Conservation (phyloP, 106 monocot genomes). For the Phalaenopsis equestris region DNA sequence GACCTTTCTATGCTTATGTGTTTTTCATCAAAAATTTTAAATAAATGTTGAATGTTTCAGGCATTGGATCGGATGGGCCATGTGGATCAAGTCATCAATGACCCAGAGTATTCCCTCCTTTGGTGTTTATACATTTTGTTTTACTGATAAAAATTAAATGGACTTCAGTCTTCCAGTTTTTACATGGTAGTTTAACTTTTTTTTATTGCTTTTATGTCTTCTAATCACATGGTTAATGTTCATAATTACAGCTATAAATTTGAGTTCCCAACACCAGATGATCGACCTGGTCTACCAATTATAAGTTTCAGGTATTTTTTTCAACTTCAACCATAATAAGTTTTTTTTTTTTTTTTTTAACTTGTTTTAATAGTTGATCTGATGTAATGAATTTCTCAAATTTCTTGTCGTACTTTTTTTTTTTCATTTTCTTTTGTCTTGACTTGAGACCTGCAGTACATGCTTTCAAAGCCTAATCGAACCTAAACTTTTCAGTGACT, state of each 20-base stretch:
- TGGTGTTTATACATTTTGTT: constrained; percentile 8
- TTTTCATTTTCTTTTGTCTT: background rate
- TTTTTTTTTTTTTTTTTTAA: background rate
- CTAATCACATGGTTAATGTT: constrained; percentile 2
- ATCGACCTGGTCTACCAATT: constrained; percentile 89
- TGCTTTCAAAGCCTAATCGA: background rate
- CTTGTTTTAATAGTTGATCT: background rate
- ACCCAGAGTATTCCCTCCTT: constrained; percentile 73
- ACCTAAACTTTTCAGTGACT: background rate
- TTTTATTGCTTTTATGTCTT: background rate
- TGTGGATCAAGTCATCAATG: constrained; percentile 84
- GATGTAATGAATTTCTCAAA: background rate
- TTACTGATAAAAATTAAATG: background rate
- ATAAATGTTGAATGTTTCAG: constrained; percentile 21
- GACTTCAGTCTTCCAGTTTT: constrained; percentile 7
- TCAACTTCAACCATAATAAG: background rate
- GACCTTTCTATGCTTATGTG: background rate
- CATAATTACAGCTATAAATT: constrained; percentile 77
- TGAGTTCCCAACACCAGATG: constrained; percentile 99
- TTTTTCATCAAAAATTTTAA: background rate
- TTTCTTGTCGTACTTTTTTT: background rate
- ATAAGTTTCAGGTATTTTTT: constrained; percentile 89
- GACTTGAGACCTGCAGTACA: background rate
- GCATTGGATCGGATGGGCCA: constrained; percentile 90
- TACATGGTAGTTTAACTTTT: background rate